Percentiles rank a stretch among this genome's conserved stretches.
These are phyloP conservation scores for Geosiphon pyriformis DNA, from an alignment of 192 early-diverging fungal species.

Conservation along the genomic window DNA sequence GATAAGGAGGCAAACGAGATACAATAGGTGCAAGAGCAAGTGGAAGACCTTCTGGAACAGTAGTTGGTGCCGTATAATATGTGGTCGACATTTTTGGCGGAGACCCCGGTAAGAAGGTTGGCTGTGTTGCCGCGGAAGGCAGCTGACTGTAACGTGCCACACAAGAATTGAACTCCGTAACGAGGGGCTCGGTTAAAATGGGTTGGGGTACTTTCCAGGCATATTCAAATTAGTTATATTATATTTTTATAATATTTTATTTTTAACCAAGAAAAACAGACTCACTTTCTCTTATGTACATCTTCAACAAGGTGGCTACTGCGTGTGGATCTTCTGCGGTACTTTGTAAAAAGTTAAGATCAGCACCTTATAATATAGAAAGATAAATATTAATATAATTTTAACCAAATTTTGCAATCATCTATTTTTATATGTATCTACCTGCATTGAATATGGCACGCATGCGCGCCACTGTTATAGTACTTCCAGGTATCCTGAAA, in stretches of 20 bases:
- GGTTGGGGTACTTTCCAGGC: slow-evolving; percentile 51
- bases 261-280: too few relatives aligned
- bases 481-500: slow-evolving; percentile 15
- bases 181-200: slow-evolving; percentile 40
- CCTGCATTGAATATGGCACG: slow-evolving; percentile 10
- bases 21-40: slow-evolving; percentile 31
- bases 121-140: background rate
- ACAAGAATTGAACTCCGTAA: slow-evolving; percentile 39
- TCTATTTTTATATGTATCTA: background rate
- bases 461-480: background rate
- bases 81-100: slow-evolving; percentile 29
- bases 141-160: background rate
- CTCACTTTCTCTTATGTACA: slow-evolving; percentile 58
- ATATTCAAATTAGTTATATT: too few relatives aligned
- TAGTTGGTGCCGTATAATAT: slow-evolving; percentile 30
- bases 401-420: too few relatives aligned
- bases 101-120: slow-evolving; percentile 26
- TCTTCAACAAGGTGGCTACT: slow-evolving; percentile 53
- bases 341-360: slow-evolving; percentile 21
- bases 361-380: slow-evolving; percentile 5
- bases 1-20: slow-evolving; percentile 40
- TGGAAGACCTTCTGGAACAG: slow-evolving; percentile 4
- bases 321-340: slow-evolving; percentile 45
- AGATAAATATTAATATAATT: background rate
- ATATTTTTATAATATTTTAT: too few relatives aligned